Evolutionary conservation across 306 rosid genomes (phyloP).

Genomic region (Gastrolobium bilobum): DNA sequence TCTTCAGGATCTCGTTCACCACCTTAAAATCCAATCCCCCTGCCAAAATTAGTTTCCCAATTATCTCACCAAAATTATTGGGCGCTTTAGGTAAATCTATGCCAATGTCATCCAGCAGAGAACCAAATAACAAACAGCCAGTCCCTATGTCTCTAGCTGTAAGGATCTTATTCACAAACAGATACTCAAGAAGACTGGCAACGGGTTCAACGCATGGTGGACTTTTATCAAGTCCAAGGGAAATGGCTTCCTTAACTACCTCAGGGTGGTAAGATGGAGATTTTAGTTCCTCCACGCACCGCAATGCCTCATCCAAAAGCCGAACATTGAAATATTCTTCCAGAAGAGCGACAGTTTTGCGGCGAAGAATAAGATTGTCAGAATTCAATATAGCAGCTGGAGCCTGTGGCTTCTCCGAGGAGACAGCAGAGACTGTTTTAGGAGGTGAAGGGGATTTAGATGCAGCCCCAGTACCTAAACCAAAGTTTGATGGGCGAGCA

Average conservation of each 20-base stretch:
- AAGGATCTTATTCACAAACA: conserved; percentile 60
- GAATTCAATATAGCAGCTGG: conserved; percentile 56
- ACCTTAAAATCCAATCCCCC: conserved; percentile 71
- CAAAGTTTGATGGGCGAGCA: conserved; percentile 56
- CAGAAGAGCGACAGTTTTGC: conserved; percentile 68
- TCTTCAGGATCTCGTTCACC: conserved; percentile 63
- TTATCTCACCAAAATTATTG: conserved; percentile 65
- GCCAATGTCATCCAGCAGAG: conserved; percentile 67
- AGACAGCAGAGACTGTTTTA: conserved; percentile 52
- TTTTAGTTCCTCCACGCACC: conserved; percentile 82
- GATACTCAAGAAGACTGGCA: conserved; percentile 65
- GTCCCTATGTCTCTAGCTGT: conserved; percentile 60
- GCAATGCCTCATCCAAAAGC: conserved; percentile 79
- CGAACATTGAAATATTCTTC: conserved; percentile 77
- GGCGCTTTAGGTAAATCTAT: conserved; percentile 86
- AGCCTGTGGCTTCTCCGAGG: conserved; percentile 61
- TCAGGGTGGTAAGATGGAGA: conserved; percentile 75
- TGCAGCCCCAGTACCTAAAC: conserved; percentile 54
- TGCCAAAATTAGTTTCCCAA: conserved; percentile 59
- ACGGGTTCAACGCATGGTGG: conserved; percentile 69
- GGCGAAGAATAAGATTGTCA: conserved; percentile 62
- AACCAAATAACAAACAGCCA: conserved; percentile 76
- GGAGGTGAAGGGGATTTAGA: conserved; percentile 55
- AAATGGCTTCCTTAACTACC: conserved; percentile 81
- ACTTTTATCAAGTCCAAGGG: conserved; percentile 74